Conservation (phyloP, 176 grass and related monocot genomes). For the Olyra latifolia region DNA sequence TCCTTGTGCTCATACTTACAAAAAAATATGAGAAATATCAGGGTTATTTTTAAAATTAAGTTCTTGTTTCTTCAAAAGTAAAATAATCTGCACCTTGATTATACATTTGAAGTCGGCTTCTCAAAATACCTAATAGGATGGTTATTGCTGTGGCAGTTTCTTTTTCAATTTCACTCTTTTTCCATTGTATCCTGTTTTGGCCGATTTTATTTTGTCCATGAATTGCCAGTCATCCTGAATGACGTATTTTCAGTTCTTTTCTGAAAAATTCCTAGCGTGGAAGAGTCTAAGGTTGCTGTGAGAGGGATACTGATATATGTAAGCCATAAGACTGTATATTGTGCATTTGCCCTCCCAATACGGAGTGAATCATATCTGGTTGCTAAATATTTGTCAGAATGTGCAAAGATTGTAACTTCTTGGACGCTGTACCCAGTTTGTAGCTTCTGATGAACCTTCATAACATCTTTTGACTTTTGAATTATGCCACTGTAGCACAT, state of each 20-base stretch:
- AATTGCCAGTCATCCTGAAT: neutral
- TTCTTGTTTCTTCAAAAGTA: neutral
- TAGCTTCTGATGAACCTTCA: neutral
- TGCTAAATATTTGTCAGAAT: neutral
- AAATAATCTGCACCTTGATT: neutral
- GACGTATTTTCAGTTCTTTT: neutral
- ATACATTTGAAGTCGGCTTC: neutral
- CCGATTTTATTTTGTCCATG: neutral
- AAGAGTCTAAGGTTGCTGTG: neutral
- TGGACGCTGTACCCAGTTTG: neutral
- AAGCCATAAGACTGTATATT: neutral
- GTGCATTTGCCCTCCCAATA: neutral
- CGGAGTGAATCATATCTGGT: neutral
- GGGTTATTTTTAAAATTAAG: neutral
- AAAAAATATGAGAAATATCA: neutral
- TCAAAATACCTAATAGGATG: neutral
- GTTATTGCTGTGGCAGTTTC: neutral
- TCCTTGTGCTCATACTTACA: constrained; percentile 10
- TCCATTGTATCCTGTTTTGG: neutral
- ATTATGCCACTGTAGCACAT: neutral
- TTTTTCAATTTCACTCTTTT: neutral
- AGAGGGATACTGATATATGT: constrained; percentile 1
- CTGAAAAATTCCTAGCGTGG: neutral
- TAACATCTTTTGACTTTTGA: constrained; percentile 12
- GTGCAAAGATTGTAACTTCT: neutral